Conservation (phyloP, 352 stramenopile species). For the Globisporangium cylindrosporum region DNA sequence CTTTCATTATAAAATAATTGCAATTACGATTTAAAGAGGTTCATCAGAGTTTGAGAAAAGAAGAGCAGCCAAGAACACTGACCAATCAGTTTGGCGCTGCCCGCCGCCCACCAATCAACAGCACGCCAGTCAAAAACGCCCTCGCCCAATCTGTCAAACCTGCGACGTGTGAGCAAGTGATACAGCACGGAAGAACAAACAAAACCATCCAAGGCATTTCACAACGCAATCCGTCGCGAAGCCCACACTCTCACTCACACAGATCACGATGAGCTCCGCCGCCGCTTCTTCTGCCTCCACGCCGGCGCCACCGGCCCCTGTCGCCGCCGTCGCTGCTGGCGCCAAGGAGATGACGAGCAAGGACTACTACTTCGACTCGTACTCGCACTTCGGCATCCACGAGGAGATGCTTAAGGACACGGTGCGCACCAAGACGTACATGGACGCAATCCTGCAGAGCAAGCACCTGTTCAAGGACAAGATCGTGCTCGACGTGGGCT, state of each 20-base stretch:
- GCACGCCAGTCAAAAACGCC: constrained; percentile 5
- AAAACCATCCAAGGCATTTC: neutral
- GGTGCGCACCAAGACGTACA: constrained; percentile 97
- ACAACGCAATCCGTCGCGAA: constrained; percentile 13
- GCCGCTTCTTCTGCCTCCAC: constrained; percentile 12
- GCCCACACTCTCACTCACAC: neutral
- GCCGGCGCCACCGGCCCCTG: constrained; percentile 17
- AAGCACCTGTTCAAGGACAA: constrained; percentile 96
- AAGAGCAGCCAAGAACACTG: neutral
- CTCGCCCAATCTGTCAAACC: neutral
- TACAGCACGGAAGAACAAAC: constrained; percentile 1
- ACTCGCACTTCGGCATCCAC: constrained; percentile 98
- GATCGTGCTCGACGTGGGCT: constrained; percentile 97
- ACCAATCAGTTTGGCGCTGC: constrained; percentile 6
- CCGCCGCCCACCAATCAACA: constrained; percentile 6
- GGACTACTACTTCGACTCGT: constrained; percentile 99
- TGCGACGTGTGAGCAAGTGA: constrained; percentile 16
- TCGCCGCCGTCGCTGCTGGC: constrained; percentile 21
- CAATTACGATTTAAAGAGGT: neutral
- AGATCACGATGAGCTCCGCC: constrained; percentile 26
- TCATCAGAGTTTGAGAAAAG: neutral
- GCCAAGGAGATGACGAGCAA: constrained; percentile 84
- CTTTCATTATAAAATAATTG: neutral
- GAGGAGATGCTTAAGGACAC: constrained; percentile 92
- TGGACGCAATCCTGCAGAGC: constrained; percentile 98